phyloP scores from a whole-genome alignment of 106 monocot species.

The Allium sativum region DNA sequence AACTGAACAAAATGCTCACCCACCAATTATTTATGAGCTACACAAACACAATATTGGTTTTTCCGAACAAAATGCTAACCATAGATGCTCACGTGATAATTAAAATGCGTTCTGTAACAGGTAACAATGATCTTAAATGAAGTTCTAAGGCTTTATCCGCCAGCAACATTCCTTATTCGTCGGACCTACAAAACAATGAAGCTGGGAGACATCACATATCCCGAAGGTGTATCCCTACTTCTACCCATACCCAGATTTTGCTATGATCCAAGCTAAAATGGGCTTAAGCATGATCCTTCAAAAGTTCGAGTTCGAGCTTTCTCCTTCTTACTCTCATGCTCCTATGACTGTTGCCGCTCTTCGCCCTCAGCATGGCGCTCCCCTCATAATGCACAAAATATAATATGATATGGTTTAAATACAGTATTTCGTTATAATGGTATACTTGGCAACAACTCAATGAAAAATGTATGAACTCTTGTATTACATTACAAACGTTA shows the following conservation, averaged over 20 bases:
- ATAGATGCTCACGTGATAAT: too few relatives aligned
- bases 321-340: conserved; percentile 46
- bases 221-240: background rate
- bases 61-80: too few relatives aligned
- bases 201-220: background rate
- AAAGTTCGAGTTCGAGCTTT: conserved; percentile 35
- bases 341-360: conserved; percentile 23
- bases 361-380: conserved; percentile 33
- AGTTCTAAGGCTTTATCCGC: conserved; percentile 5
- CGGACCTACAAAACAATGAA: conserved; percentile 4
- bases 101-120: conserved; percentile 6
- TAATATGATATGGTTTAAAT: background rate
- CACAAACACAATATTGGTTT: too few relatives aligned
- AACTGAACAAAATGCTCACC: too few relatives aligned
- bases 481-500: too few relatives aligned
- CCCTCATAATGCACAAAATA: background rate
- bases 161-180: background rate
- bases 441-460: too few relatives aligned
- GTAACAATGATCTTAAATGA: conserved; percentile 17
- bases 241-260: conserved; percentile 32
- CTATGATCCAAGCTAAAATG: conserved; percentile 39
- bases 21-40: too few relatives aligned
- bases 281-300: conserved; percentile 31
- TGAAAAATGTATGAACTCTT: too few relatives aligned
- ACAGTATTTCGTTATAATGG: too few relatives aligned